Percentiles rank a stretch among this genome's conserved stretches.
Conservation (phyloP, 1,284 basidiomycete species). For the Irpex rosettiformis region DNA sequence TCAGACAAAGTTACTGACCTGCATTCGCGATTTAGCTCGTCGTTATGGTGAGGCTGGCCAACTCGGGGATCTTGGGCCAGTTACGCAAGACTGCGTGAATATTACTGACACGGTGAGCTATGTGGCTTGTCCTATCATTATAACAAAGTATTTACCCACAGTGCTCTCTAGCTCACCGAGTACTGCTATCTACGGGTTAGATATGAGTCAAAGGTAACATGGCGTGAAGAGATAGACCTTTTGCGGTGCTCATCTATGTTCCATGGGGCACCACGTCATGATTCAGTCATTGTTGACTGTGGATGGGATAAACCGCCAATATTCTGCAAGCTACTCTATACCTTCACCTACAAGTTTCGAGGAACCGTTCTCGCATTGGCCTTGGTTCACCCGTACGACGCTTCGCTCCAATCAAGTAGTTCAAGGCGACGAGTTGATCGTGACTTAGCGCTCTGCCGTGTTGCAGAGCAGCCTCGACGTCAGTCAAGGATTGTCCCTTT, state of each 20-base stretch:
- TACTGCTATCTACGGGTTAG: slow-evolving; percentile 21
- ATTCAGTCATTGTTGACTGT: slow-evolving; percentile 22
- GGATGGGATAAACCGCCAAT: too few relatives aligned
- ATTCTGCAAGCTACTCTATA: too few relatives aligned
- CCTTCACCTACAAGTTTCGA: too few relatives aligned
- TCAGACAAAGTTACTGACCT: background rate
- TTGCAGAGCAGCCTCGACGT: too few relatives aligned
- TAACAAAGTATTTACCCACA: background rate
- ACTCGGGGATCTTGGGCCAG: background rate
- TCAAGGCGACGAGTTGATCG: too few relatives aligned
- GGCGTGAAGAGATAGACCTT: slow-evolving; percentile 21
- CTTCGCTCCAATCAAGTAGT: too few relatives aligned
- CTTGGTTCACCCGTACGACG: too few relatives aligned
- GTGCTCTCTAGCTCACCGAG: slow-evolving; percentile 5
- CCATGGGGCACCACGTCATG: slow-evolving; percentile 21
- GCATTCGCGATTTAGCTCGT: background rate
- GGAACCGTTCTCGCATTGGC: too few relatives aligned
- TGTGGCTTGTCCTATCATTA: background rate
- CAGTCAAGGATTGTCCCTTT: too few relatives aligned
- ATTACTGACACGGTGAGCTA: background rate
- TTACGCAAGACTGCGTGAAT: background rate
- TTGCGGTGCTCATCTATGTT: slow-evolving; percentile 25
- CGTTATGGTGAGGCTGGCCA: background rate
- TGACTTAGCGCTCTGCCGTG: too few relatives aligned
- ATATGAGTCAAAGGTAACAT: slow-evolving; percentile 28